Evolutionary conservation across 352 stramenopile genomes (phyloP).

Genomic region (Globisporangium abappressorium): DNA sequence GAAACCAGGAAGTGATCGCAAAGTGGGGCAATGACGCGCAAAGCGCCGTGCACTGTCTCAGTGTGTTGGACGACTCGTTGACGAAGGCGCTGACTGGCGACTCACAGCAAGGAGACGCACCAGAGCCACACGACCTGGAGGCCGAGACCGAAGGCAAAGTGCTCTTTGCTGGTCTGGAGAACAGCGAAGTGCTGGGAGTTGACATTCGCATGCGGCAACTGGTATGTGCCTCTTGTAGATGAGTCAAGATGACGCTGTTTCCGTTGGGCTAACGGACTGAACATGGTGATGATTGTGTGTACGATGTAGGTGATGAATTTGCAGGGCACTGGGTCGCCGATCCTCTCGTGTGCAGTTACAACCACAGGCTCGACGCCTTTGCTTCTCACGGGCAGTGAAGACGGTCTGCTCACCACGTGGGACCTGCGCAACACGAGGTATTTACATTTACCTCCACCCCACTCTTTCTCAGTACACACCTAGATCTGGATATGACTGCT

Average conservation of each 20-base stretch:
- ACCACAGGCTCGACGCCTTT: slow-evolving; percentile 18
- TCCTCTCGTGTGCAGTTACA: slow-evolving; percentile 34
- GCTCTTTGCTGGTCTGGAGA: slow-evolving; percentile 63
- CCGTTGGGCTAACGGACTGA: neutral
- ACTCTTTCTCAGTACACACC: neutral
- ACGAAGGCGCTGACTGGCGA: neutral
- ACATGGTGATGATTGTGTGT: slow-evolving; percentile 2
- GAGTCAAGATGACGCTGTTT: neutral
- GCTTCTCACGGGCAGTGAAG: slow-evolving; percentile 59
- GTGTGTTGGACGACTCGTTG: slow-evolving; percentile 37
- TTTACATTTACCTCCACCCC: too few species aligned
- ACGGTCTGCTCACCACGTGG: slow-evolving; percentile 58
- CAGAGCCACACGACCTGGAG: slow-evolving; percentile 25
- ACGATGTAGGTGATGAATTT: slow-evolving; percentile 36
- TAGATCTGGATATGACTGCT: neutral
- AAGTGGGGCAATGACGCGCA: slow-evolving; percentile 60
- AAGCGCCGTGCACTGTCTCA: slow-evolving; percentile 50
- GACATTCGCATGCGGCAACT: slow-evolving; percentile 46
- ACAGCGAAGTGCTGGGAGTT: slow-evolving; percentile 53
- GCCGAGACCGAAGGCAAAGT: slow-evolving; percentile 62
- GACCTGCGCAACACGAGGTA: slow-evolving; percentile 59
- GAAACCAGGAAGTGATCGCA: slow-evolving; percentile 47
- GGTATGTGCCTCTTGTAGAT: slow-evolving; percentile 17
- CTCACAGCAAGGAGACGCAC: slow-evolving; percentile 13
- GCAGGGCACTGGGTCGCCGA: slow-evolving; percentile 28